Evolutionary conservation across 352 stramenopile genomes (phyloP).

Genomic region (Phytophthora constricta): DNA sequence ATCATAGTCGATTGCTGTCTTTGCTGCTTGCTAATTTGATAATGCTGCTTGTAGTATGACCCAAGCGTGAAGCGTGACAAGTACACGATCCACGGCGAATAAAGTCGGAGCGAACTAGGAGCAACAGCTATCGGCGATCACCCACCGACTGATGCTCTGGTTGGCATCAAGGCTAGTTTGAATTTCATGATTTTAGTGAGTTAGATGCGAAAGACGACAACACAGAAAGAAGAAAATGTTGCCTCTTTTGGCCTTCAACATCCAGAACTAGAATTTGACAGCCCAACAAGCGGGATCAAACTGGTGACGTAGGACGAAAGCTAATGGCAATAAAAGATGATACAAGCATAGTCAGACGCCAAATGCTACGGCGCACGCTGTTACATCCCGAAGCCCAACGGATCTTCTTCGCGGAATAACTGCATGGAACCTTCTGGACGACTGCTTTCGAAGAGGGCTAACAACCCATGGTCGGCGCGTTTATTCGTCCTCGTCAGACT

Average conservation of each 20-base stretch:
- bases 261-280: conserved; percentile 35
- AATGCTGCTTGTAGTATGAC: conserved; percentile 62
- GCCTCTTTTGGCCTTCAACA: conserved; percentile 14
- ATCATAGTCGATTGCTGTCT: not conserved
- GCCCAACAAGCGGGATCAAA: conserved; percentile 30
- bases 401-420: conserved; percentile 20
- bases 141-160: too few relatives aligned
- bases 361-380: not conserved
- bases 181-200: too few relatives aligned
- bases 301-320: conserved; percentile 15
- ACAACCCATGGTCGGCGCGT: conserved; percentile 15
- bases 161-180: too few relatives aligned
- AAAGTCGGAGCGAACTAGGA: conserved; percentile 3
- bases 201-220: too few relatives aligned
- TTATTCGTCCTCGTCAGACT: conserved; percentile 89
- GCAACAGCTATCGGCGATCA: too few relatives aligned
- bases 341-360: conserved; percentile 42
- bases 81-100: conserved; percentile 84
- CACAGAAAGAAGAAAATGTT: conserved; percentile 3
- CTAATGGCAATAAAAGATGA: conserved; percentile 45
- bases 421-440: conserved; percentile 18
- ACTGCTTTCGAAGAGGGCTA: conserved; percentile 17
- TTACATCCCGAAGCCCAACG: conserved; percentile 23
- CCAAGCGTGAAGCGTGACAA: conserved; percentile 77
- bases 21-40: not conserved